These are phyloP conservation scores for Beauveria pseudobassiana DNA, from an alignment of 2,329 filamentous ascomycete species.

Conservation along the genomic window DNA sequence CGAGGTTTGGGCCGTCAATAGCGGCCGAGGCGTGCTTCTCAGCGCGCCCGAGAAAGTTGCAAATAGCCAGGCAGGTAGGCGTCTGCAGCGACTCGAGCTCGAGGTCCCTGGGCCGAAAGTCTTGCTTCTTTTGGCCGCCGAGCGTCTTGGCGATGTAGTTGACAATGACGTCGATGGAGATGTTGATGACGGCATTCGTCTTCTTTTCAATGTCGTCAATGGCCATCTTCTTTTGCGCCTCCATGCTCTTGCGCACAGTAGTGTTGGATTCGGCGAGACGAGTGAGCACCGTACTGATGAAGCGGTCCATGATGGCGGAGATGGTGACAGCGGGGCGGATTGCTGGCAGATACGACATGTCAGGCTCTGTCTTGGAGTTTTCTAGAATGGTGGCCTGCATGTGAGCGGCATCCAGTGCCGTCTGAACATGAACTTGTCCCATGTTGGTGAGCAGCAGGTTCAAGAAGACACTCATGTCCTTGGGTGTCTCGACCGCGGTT, in stretches of 20 bases:
- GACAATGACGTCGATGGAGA: slow-evolving; percentile 57
- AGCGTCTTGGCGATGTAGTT: slow-evolving; percentile 71
- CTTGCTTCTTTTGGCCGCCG: slow-evolving; percentile 72
- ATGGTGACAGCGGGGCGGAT: slow-evolving; percentile 80
- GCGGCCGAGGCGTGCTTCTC: slow-evolving; percentile 57
- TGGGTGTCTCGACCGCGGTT: slow-evolving; percentile 79
- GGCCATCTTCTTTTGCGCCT: slow-evolving; percentile 68
- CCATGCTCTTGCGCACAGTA: slow-evolving; percentile 83
- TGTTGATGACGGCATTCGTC: slow-evolving; percentile 54
- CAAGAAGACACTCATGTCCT: slow-evolving; percentile 81
- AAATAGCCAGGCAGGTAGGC: slow-evolving; percentile 73
- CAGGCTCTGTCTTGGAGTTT: slow-evolving; percentile 73
- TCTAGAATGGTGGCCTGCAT: slow-evolving; percentile 74
- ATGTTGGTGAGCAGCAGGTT: slow-evolving; percentile 79
- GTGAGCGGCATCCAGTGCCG: slow-evolving; percentile 58
- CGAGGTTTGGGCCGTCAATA: slow-evolving; percentile 76
- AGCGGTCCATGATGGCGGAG: slow-evolving; percentile 87
- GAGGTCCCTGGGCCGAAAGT: slow-evolving; percentile 82
- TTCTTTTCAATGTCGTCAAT: slow-evolving; percentile 79
- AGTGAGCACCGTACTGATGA: slow-evolving; percentile 83
- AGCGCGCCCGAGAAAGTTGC: slow-evolving; percentile 67
- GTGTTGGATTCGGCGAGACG: slow-evolving; percentile 84
- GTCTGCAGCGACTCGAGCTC: slow-evolving; percentile 78
- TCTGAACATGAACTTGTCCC: slow-evolving; percentile 73
- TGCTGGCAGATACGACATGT: slow-evolving; percentile 73